Base-by-base conservation (phyloP, 2,329 filamentous ascomycete genomes). In the Harringtonia aguacate region DNA sequence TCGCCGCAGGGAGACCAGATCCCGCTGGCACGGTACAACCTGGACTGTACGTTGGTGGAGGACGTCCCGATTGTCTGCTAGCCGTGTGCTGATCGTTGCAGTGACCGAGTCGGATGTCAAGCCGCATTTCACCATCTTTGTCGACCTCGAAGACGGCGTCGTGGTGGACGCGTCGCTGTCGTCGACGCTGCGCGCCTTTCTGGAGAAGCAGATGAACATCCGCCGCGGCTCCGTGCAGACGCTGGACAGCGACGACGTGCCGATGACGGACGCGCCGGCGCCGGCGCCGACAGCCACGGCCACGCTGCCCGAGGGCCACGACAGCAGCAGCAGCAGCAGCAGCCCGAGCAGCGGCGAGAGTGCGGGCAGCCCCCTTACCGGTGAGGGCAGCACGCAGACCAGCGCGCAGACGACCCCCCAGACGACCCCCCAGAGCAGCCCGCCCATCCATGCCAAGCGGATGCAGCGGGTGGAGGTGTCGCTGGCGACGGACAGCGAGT, bases 401-500 rank as follows among this genome's bases (percentile, higher is more conserved):
- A n/a, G n/a, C n/a, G n/a, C n/a, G n/a, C n/a, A n/a, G n/a, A n/a
- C n/a, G n/a, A n/a, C n/a, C n/a, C n/a, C n/a, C n/a, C n/a, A n/a
- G n/a, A n/a, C n/a, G n/a, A n/a, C n/a, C n/a, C n/a, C n/a, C n/a
- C n/a, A n/a, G n/a, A n/a, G n/a, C n/a, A n/a, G n/a, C n/a, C n/a
- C n/a, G n/a, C n/a, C n/a, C n/a, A n/a, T n/a, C n/a, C n/a, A n/a
- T n/a, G 37, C 29, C 10, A 48, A 50, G 35, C 43, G 37, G 14
- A 34, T 59, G 20, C 56, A 62, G 44, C 62, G 61, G 41, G 68
- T 94, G n/a, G 81, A 89, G 57, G 75, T 94, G 8, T 83, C 86
- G 17, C 66, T 94, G 3, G 77, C 77, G 2, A 86, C 86, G 21
- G 86, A 92, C 55, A 72, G 73, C 18, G 77, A 88, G 56, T 94